Evolutionary conservation across 176 grass and related monocot genomes (phyloP), one percentile per base, ranked within the genome.

Genomic region (Oryza punctata): DNA sequence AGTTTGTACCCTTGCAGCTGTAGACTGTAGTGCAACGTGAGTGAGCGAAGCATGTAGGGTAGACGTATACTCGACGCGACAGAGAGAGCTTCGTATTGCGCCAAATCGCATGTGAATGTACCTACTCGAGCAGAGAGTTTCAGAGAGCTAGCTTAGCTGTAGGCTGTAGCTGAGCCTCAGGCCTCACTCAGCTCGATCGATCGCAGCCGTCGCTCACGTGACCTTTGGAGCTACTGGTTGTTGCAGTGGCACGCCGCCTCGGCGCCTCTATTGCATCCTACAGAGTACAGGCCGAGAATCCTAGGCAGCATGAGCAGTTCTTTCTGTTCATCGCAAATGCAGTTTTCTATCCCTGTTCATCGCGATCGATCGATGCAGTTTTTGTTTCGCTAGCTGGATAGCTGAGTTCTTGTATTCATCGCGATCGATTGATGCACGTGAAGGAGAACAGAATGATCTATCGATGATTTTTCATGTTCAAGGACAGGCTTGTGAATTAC

Each of bases 21-120:
- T 57, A 57, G 52, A 57, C 52, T 54, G 52, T 57, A 57, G 52
- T 57, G n/a, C 18, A 57, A 57, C 6, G 49, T 16, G 49, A 54
- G 49, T 54, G 21, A 61, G 57, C 7, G n/a, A 33, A 19, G 38
- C 60, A 65, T 11, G 69, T 40, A 45, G 19, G 67, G 10, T 41
- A 13, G 67, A 3, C 67, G 67, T 23, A 70, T 41, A 61, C 57
- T 61, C 57, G 57, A 61, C 57, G 57, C 19, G 21, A 21, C 6
- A 57, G 52, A 4, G 52, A 21, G 52, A 11, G 63, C 25, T 27
- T n/a, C 38, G 4, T 23, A 26, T 78, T 45, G 63, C 10, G 63
- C 77, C 77, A 79, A 79, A 49, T 67, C 40, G 41, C 63, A 67
- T 32, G 76, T 78, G 76, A 78, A 27, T 18, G 77, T 47, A 65